phyloP scores from a whole-genome alignment of 2,329 filamentous ascomycete species.

The Ceratocystis cacaofunesta region DNA sequence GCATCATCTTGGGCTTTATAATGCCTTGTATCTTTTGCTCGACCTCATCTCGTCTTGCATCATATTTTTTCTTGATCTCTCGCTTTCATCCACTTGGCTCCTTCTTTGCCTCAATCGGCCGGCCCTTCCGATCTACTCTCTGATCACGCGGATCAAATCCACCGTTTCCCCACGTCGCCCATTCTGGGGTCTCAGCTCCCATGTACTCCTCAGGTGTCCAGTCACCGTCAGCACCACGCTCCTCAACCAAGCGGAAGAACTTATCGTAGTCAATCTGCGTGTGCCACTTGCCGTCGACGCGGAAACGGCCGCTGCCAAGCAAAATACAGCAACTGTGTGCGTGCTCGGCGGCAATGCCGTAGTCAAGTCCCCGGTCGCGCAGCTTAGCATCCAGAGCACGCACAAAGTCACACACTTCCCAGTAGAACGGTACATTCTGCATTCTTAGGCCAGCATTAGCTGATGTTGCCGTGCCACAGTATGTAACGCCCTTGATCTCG shows the following conservation, averaged over 20 bases:
- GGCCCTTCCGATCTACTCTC: slow-evolving; percentile 74
- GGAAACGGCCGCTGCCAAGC: slow-evolving; percentile 69
- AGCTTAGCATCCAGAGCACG: slow-evolving; percentile 57
- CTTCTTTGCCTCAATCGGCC: slow-evolving; percentile 35
- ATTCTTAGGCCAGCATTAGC: slow-evolving; percentile 81
- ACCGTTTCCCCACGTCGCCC: slow-evolving; percentile 88
- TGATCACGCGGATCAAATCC: slow-evolving; percentile 87
- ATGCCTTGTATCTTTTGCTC: neutral
- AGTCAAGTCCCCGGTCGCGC: slow-evolving; percentile 53
- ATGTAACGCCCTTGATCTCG: slow-evolving; percentile 93
- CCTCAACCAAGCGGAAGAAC: slow-evolving; percentile 75
- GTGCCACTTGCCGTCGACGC: slow-evolving; percentile 66
- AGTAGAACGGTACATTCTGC: slow-evolving; percentile 94
- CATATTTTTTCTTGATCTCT: neutral
- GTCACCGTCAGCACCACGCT: slow-evolving; percentile 45
- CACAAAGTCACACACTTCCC: slow-evolving; percentile 75
- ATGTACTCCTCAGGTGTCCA: slow-evolving; percentile 89
- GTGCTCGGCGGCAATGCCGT: slow-evolving; percentile 89
- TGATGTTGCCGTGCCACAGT: slow-evolving; percentile 80
- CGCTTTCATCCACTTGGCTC: slow-evolving; percentile 1
- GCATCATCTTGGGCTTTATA: neutral
- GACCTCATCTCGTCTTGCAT: neutral
- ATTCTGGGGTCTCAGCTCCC: slow-evolving; percentile 69
- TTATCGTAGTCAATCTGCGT: slow-evolving; percentile 79
- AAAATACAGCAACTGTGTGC: slow-evolving; percentile 88